A percentile compares a stretch with the other conserved stretches of the same genome.
Conservation (phyloP, 345 rosid genomes). For the Eucalyptus melliodora region DNA sequence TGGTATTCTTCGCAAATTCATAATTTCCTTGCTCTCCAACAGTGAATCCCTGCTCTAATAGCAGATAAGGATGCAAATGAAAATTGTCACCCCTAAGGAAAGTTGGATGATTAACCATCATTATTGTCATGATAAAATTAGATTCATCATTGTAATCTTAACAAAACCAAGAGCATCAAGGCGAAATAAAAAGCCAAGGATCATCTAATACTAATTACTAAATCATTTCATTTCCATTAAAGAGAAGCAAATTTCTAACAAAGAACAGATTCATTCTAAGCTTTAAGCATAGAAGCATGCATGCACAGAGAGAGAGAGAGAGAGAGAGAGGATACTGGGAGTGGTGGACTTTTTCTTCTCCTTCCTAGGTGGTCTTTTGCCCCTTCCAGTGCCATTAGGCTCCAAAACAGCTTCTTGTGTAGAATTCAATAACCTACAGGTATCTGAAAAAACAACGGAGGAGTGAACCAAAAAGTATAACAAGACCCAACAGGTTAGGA, state of each 20-base stretch:
- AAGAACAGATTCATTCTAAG: background rate
- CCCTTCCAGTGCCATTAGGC: conserved; percentile 17
- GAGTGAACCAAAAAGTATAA: background rate
- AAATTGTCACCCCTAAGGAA: background rate
- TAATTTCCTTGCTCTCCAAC: conserved; percentile 12
- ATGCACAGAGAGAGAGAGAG: background rate
- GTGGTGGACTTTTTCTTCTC: conserved; percentile 36
- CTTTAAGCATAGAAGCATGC: background rate
- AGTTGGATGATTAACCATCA: background rate
- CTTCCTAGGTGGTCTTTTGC: conserved; percentile 42
- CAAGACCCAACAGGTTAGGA: background rate
- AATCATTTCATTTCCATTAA: background rate
- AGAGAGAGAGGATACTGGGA: conserved; percentile 24
- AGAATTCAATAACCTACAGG: conserved; percentile 30
- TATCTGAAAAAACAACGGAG: conserved; percentile 20
- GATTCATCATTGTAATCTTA: background rate
- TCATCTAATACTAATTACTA: background rate
- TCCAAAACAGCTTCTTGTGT: conserved; percentile 10
- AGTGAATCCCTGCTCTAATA: conserved; percentile 19
- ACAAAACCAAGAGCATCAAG: background rate
- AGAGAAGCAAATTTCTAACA: background rate
- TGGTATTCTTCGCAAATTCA: conserved; percentile 4
- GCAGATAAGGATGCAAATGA: conserved; percentile 15
- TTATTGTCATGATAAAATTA: background rate
- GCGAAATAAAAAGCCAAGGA: background rate